Evolutionary conservation across 257 asterid species (phyloP).

Genomic region (Solanum tarapatanum): DNA sequence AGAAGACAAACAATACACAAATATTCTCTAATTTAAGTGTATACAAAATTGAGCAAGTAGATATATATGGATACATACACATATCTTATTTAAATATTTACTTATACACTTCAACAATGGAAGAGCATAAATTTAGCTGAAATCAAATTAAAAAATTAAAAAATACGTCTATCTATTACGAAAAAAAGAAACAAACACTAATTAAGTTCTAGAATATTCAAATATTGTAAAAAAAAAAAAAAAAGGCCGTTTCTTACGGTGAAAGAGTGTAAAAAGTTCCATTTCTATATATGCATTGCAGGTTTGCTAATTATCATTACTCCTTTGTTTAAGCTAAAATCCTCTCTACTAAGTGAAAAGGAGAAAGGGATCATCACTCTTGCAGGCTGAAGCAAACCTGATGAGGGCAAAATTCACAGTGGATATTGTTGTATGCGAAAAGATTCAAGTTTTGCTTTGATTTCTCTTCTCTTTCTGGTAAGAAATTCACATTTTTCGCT

Average conservation of each 20-base stretch:
- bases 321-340: not conserved
- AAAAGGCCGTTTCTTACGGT: not conserved
- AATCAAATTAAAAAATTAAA: not conserved
- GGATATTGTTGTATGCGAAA: not conserved
- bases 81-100: no score
- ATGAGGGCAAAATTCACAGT: not conserved
- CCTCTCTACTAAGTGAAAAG: not conserved
- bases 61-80: no score
- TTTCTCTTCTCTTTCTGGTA: conserved; percentile 3
- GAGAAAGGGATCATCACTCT: not conserved
- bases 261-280: not conserved
- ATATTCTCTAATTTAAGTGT: no score
- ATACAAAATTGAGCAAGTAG: no score
- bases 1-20: no score
- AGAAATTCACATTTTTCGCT: not conserved
- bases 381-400: not conserved
- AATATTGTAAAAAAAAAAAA: not conserved
- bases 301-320: not conserved
- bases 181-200: not conserved
- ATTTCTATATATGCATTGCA: not conserved
- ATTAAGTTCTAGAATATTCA: not conserved
- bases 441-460: not conserved
- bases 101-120: fast-evolving
- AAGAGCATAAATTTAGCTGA: not conserved
- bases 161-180: no score